phyloP scores from a whole-genome alignment of 2,329 filamentous ascomycete species.

The Penicillium nordicum region DNA sequence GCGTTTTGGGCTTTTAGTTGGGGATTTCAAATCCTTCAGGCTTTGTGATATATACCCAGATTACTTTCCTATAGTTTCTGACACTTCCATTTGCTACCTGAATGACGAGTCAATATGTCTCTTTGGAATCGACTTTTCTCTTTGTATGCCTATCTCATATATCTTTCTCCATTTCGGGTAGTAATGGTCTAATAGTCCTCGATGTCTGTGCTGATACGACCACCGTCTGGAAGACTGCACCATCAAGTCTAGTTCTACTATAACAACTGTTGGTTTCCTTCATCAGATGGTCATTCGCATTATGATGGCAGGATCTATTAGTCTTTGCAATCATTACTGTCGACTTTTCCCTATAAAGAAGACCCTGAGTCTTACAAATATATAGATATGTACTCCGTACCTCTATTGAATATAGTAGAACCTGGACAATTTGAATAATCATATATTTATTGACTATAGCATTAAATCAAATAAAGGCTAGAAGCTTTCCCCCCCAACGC shows the following conservation, averaged over 20 bases:
- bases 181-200: not conserved
- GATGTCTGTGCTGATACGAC: too few relatives aligned
- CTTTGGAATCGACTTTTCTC: not conserved
- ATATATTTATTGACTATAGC: not conserved
- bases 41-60: constrained; percentile 11
- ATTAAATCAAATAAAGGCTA: not conserved
- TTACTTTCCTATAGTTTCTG: not conserved
- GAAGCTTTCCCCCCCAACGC: not conserved
- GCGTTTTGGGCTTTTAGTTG: constrained; percentile 4
- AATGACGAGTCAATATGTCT: not conserved
- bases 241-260: not conserved
- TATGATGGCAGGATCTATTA: not conserved
- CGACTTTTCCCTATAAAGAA: not conserved
- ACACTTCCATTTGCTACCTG: not conserved
- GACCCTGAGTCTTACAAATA: not conserved
- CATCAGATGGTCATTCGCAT: not conserved
- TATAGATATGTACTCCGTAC: not conserved
- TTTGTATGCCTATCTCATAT: not conserved
- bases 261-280: too few relatives aligned
- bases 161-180: not conserved
- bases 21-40: not conserved
- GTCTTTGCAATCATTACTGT: not conserved
- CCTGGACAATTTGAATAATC: not conserved
- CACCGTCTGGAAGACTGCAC: too few relatives aligned
- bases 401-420: not conserved